A percentile compares a stretch with the other conserved stretches of the same genome.
These are phyloP conservation scores for Colletotrichum higginsianum DNA, from an alignment of 2,329 filamentous ascomycete genomes.

Conservation along the genomic window DNA sequence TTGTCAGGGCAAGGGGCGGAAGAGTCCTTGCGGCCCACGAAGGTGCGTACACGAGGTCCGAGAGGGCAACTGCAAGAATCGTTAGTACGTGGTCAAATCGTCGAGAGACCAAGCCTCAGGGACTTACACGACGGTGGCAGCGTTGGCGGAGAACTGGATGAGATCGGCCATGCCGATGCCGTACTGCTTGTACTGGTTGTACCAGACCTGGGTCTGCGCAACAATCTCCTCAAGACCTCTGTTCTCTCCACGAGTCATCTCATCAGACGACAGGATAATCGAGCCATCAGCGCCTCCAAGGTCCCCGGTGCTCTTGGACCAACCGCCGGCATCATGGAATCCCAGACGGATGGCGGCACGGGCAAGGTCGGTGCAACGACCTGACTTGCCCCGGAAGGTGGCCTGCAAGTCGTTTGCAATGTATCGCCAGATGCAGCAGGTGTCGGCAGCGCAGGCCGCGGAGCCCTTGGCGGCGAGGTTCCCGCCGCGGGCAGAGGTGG, in stretches of 20 bases:
- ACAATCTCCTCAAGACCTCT: conserved; percentile 63
- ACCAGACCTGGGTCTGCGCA: conserved; percentile 55
- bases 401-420: conserved; percentile 56
- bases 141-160: conserved; percentile 65
- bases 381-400: conserved; percentile 54
- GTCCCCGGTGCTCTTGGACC: conserved; percentile 53
- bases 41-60: conserved; percentile 64
- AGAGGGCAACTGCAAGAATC: conserved; percentile 50
- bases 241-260: conserved; percentile 59
- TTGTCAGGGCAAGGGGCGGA: conserved; percentile 54
- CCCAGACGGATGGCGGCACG: conserved; percentile 62
- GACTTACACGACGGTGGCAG: conserved; percentile 60
- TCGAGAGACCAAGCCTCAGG: not conserved
- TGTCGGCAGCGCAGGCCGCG: conserved; percentile 53
- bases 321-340: conserved; percentile 64
- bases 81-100: not conserved
- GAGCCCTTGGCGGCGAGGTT: conserved; percentile 46
- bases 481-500: conserved; percentile 10
- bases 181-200: conserved; percentile 54
- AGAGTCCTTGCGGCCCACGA: conserved; percentile 65
- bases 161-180: conserved; percentile 67
- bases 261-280: conserved; percentile 56
- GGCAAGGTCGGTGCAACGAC: conserved; percentile 59
- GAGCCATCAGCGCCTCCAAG: conserved; percentile 63
- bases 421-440: conserved; percentile 62